Base-by-base conservation (phyloP, 306 rosid species). In the Inga laurina region DNA sequence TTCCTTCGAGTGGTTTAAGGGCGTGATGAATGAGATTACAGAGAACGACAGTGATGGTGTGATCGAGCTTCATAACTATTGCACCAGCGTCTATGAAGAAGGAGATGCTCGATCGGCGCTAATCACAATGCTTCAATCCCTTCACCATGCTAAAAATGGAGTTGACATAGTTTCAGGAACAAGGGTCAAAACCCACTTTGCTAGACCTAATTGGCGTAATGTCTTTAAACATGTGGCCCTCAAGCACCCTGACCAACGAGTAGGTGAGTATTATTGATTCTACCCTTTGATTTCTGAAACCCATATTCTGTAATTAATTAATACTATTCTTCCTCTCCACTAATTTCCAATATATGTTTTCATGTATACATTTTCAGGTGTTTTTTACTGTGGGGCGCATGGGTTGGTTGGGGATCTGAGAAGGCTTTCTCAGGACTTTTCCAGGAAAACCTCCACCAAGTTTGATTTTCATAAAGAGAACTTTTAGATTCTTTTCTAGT, bases 381-480 rank as follows among this genome's bases (percentile, higher is more conserved):
- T 95, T 34, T 95, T 95, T 82, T 93, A 95, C 85, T 93, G 98
- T 83, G 98, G 98, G 37, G 91, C 92, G 0, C 92, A 69, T 59
- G 90, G 86, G 72, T 74, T 93, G 86, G 95, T 87, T 32, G 93
- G 97, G 68, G 94, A 95, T 77, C 87, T 95, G 11, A 91, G 85
- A 72, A 86, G 90, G 76, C 83, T 88, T 67, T 85, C 98, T 72
- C 89, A 89, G 4, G 96, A 95, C 76, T 95, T 93, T 19, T 93
- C 94, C 49, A 79, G 96, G 78, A 95, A 90, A 85, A 92, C 93
- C 48, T 83, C 76, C 89, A 95, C 99, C 52, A 92, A 91, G 78
- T 92, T 95, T 43, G 97, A 95, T 89, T 95, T 95, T 80, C 98
- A 95, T 43, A 91, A 92, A 71, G 98, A 93, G 83, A 93, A 91